Evolutionary conservation across 331 rosid genomes (phyloP).

Genomic region (Phaseolus coccineus): DNA sequence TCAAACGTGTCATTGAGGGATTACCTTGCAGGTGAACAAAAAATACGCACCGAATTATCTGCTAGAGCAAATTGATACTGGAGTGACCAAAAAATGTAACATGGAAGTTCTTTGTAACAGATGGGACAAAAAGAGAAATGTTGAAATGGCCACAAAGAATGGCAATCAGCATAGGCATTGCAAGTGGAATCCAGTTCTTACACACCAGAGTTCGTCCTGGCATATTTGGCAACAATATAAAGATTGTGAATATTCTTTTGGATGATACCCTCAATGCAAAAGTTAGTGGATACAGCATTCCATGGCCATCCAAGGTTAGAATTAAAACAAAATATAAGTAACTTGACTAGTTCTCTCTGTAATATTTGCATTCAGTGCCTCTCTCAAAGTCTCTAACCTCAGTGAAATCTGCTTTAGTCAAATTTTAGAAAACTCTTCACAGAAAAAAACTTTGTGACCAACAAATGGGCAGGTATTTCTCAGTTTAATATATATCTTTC

Average conservation of each 20-base stretch:
- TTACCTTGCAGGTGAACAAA: conserved; percentile 67
- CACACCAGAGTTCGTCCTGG: conserved; percentile 74
- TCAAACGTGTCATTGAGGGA: conserved; percentile 67
- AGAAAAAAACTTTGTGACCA: conserved; percentile 35
- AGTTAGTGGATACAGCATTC: conserved; percentile 78
- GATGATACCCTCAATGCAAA: conserved; percentile 74
- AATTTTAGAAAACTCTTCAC: conserved; percentile 53
- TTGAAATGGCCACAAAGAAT: conserved; percentile 95
- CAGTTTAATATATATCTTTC: conserved; percentile 1
- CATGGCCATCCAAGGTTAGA: conserved; percentile 66
- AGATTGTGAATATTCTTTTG: conserved; percentile 68
- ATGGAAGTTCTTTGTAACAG: conserved; percentile 49
- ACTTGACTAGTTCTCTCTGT: not conserved
- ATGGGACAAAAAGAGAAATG: conserved; percentile 73
- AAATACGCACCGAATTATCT: not conserved
- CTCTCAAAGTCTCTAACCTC: not conserved
- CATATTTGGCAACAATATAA: conserved; percentile 70
- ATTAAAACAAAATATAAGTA: not conserved
- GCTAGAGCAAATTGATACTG: not conserved
- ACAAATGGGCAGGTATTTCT: conserved; percentile 50
- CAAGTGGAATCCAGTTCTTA: conserved; percentile 78
- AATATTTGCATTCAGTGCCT: not conserved
- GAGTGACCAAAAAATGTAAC: not conserved
- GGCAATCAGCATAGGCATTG: conserved; percentile 70
- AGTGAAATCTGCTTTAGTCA: conserved; percentile 14